A percentile compares a stretch with the other conserved stretches of the same genome.
Conservation (phyloP, 441 rosid species). For the Adansonia grandidieri region DNA sequence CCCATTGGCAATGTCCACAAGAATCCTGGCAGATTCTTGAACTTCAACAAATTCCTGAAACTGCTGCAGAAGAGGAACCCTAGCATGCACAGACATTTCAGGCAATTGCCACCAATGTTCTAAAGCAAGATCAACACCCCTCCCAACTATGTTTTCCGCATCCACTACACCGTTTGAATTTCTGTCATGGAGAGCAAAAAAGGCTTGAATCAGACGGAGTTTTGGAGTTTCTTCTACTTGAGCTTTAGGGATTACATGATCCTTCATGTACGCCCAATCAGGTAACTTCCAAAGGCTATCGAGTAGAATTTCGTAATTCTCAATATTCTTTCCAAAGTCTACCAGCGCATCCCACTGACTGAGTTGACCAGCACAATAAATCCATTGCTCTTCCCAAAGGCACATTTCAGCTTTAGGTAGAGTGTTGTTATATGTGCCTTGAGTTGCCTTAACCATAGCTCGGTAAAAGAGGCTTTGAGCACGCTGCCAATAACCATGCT, state of each 20-base stretch:
- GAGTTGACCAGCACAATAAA: slow-evolving; percentile 88
- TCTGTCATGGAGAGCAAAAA: slow-evolving; percentile 88
- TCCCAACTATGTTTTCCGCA: slow-evolving; percentile 86
- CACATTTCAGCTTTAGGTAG: slow-evolving; percentile 99
- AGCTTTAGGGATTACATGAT: slow-evolving; percentile 93
- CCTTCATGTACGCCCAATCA: slow-evolving; percentile 95
- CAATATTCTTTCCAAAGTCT: slow-evolving; percentile 89
- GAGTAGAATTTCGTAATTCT: slow-evolving; percentile 92
- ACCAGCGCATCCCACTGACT: slow-evolving; percentile 98
- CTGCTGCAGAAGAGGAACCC: slow-evolving; percentile 92
- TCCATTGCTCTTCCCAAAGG: slow-evolving; percentile 99
- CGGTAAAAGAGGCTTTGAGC: slow-evolving; percentile 93
- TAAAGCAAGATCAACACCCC: slow-evolving; percentile 94
- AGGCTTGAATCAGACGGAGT: slow-evolving; percentile 90
- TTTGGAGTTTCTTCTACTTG: slow-evolving; percentile 98
- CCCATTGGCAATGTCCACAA: slow-evolving; percentile 85
- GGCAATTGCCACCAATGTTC: slow-evolving; percentile 99
- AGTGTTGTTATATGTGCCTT: slow-evolving; percentile 92
- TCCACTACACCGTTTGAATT: slow-evolving; percentile 78
- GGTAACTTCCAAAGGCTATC: slow-evolving; percentile 96
- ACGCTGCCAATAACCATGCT: slow-evolving; percentile 98
- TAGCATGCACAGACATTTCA: slow-evolving; percentile 91
- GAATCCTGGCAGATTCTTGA: slow-evolving; percentile 91
- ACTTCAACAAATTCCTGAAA: slow-evolving; percentile 98
- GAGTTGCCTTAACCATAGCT: slow-evolving; percentile 98